These are phyloP conservation scores for Boletus insuetus DNA, from an alignment of 768 basidiomycete genomes.

Conservation along the genomic window DNA sequence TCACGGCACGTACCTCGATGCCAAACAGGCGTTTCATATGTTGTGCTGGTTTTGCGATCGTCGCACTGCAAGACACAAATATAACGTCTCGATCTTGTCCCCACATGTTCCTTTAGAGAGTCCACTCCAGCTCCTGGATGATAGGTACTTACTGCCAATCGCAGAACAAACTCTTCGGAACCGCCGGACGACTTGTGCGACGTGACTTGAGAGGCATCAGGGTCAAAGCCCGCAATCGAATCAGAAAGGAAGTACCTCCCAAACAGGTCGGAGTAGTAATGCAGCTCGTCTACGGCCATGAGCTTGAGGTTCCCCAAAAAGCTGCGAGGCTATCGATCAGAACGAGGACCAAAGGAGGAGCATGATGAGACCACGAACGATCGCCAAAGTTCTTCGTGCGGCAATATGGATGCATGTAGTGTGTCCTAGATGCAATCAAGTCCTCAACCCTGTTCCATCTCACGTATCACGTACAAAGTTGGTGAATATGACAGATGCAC, in stretches of 20 bases:
- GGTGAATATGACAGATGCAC: slow-evolving; percentile 79
- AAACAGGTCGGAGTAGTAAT: slow-evolving; percentile 79
- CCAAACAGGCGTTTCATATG: slow-evolving; percentile 82
- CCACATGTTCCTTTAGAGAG: background rate
- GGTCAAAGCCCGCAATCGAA: background rate
- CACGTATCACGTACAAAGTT: slow-evolving; percentile 64
- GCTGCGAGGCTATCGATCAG: slow-evolving; percentile 34
- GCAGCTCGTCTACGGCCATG: slow-evolving; percentile 81
- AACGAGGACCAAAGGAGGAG: background rate
- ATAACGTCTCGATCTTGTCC: slow-evolving; percentile 46
- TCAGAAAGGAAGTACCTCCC: slow-evolving; percentile 54
- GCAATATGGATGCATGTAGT: slow-evolving; percentile 81
- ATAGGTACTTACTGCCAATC: slow-evolving; percentile 60
- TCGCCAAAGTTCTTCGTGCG: slow-evolving; percentile 83
- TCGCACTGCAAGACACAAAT: slow-evolving; percentile 88
- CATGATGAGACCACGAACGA: slow-evolving; percentile 37
- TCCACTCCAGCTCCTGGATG: background rate
- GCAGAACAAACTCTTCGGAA: slow-evolving; percentile 73
- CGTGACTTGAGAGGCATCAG: slow-evolving; percentile 51
- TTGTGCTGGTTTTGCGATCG: slow-evolving; percentile 68
- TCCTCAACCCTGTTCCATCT: background rate
- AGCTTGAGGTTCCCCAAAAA: slow-evolving; percentile 76
- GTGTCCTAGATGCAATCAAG: slow-evolving; percentile 55
- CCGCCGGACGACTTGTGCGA: slow-evolving; percentile 74
- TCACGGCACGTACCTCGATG: slow-evolving; percentile 38